Evolutionary conservation across 2,329 filamentous ascomycete species (phyloP).

Genomic region (Emergomyces africanus): DNA sequence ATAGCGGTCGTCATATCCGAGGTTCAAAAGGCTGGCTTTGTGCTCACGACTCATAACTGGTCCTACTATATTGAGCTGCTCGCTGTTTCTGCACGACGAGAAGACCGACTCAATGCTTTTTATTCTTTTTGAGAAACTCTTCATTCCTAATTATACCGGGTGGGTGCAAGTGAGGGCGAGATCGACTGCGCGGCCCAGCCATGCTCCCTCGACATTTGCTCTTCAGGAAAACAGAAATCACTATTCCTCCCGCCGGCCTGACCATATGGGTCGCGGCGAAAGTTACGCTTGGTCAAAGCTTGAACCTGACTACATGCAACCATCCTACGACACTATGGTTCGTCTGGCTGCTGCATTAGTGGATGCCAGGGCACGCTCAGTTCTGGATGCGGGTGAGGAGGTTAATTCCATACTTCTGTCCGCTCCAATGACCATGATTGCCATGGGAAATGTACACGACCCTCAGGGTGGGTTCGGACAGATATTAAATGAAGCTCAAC

Average conservation of each 20-base stretch:
- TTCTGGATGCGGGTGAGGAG: constrained; percentile 20
- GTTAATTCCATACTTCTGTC: constrained; percentile 16
- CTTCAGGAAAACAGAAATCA: constrained; percentile 19
- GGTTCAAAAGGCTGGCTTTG: constrained; percentile 56
- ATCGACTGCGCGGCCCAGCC: constrained; percentile 18
- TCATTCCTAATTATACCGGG: constrained; percentile 69
- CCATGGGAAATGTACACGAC: constrained; percentile 27
- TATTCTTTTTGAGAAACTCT: constrained; percentile 55
- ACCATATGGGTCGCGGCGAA: constrained; percentile 21
- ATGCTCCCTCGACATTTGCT: constrained; percentile 19
- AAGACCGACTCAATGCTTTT: constrained; percentile 51
- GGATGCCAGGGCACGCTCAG: constrained; percentile 24
- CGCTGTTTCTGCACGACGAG: constrained; percentile 43
- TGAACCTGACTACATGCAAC: constrained; percentile 29
- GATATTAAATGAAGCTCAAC: not conserved
- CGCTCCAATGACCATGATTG: constrained; percentile 26
- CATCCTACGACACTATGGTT: constrained; percentile 33
- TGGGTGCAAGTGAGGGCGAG: constrained; percentile 42
- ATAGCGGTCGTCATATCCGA: constrained; percentile 41
- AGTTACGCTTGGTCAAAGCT: constrained; percentile 24
- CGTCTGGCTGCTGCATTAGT: constrained; percentile 30
- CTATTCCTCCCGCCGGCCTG: constrained; percentile 7
- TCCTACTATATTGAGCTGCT: constrained; percentile 63
- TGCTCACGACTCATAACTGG: constrained; percentile 65
- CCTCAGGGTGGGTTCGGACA: constrained; percentile 10